Evolutionary conservation across 2,329 filamentous ascomycete species (phyloP), one percentile per base, ranked within the genome.

Genomic region (Neobulgaria alba): DNA sequence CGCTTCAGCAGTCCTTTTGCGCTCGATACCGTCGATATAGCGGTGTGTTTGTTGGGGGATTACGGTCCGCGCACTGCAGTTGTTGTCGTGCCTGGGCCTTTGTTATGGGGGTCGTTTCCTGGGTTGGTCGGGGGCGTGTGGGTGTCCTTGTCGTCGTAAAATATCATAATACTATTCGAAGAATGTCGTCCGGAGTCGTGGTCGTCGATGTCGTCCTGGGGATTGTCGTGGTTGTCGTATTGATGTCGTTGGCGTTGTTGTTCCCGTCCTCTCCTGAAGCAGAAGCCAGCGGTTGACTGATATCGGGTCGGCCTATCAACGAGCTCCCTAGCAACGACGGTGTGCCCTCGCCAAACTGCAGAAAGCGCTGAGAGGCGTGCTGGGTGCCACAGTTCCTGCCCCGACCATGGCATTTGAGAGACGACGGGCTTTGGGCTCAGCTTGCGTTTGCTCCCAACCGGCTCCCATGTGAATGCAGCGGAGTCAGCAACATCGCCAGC

Each of bases 21-120:
- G 31, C 32, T 39, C 17, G 16, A 42, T 26, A 12, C 30, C 43
- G 36, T 26, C 40, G 43, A 31, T 46, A 37, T 40, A 40, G 41
- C 41, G 44, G 50, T 51, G 45, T 47, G 33, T 29, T 44, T 37
- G 34, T 20, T 41, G 37, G 39, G 16, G 26, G 21, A 20, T 20
- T 38, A 33, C 38, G 40, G 39, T 37, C 39, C 46, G 48, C 45
- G 40, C 41, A 19, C 36, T 36, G 35, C 30, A 36, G 18, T 32
- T 42, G 31, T 36, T 46, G 34, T 34, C 35, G 35, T 34, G 43
- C 39, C 23, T n/a, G n/a, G n/a, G 42, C 43, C 38, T 39, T 42
- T 26, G 39, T 40, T 19, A 36, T 43, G 17, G 30, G 35, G 7
- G 23, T 26, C 23, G 23, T 26, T 26, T 26, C 23, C 23, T 26